Percentiles rank a stretch among this genome's conserved stretches.
phyloP scores from a whole-genome alignment of 2,329 filamentous ascomycete species.

The Verticillium isaacii region DNA sequence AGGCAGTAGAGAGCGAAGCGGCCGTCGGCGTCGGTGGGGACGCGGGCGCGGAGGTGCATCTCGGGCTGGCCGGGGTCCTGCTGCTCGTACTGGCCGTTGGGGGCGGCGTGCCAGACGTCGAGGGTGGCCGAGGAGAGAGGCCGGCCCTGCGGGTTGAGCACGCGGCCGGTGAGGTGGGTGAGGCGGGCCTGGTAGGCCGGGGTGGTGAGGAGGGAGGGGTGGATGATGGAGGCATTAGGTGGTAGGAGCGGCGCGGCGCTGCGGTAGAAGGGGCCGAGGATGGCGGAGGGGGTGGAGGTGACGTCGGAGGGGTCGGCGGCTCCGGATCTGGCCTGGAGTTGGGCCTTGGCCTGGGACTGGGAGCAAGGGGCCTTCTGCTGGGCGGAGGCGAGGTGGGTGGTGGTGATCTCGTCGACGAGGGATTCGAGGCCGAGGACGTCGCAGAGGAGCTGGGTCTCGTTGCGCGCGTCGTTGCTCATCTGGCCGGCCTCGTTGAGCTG shows the following conservation, averaged over 20 bases:
- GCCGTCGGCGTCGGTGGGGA: constrained; percentile 62
- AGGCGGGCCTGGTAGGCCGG: constrained; percentile 36
- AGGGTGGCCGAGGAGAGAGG: constrained; percentile 52
- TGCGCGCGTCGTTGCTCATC: constrained; percentile 56
- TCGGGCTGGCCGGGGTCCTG: constrained; percentile 68
- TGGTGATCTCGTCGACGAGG: constrained; percentile 59
- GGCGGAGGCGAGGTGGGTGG: constrained; percentile 17
- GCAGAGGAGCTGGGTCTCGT: constrained; percentile 63
- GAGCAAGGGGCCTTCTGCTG: constrained; percentile 23
- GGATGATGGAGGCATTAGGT: constrained; percentile 54
- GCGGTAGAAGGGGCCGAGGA: constrained; percentile 68
- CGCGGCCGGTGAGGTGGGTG: constrained; percentile 51
- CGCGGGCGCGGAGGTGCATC: constrained; percentile 69
- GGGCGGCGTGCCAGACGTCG: constrained; percentile 61
- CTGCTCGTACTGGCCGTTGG: constrained; percentile 63
- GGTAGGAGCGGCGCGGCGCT: constrained; percentile 53
- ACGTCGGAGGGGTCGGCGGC: neutral
- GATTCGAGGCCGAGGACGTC: constrained; percentile 65
- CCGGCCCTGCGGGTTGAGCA: constrained; percentile 47
- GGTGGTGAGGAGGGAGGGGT: constrained; percentile 13
- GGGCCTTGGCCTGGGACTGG: neutral
- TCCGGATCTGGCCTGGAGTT: constrained; percentile 19
- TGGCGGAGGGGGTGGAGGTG: constrained; percentile 54
- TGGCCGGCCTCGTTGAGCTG: constrained; percentile 61
- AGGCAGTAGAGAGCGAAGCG: constrained; percentile 59